Conservation (phyloP, 495 filamentous ascomycete species). For the Daldinia loculata region DNA sequence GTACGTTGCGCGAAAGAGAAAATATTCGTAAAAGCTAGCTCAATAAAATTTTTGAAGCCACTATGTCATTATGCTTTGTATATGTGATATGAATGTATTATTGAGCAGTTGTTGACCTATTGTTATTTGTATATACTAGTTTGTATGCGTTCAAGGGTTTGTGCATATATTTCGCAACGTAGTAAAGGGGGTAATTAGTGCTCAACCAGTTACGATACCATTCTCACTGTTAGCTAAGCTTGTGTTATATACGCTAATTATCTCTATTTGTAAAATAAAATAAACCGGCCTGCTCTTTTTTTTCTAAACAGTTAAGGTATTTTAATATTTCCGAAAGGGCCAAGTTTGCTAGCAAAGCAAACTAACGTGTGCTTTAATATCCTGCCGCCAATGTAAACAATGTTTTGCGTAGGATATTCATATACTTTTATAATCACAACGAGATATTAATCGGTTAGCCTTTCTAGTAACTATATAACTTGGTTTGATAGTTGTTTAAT, state of each 20-base stretch:
- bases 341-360: neutral
- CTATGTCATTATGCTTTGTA: neutral
- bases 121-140: neutral
- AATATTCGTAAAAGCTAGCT: conserved; percentile 20
- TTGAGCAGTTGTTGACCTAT: neutral
- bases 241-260: too few relatives aligned
- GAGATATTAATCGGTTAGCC: too few relatives aligned
- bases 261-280: too few relatives aligned
- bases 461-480: too few relatives aligned
- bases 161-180: neutral
- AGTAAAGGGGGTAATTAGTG: too few relatives aligned
- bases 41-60: conserved; percentile 31
- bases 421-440: too few relatives aligned
- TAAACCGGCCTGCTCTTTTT: too few relatives aligned
- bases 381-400: too few relatives aligned
- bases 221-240: neutral
- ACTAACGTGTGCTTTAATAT: too few relatives aligned
- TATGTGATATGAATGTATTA: conserved; percentile 4
- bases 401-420: too few relatives aligned
- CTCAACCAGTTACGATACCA: neutral
- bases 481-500: too few relatives aligned
- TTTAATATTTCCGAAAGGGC: neutral
- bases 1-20: conserved; percentile 14
- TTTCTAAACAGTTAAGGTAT: too few relatives aligned
- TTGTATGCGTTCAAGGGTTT: neutral